Base-by-base conservation (phyloP, 179 eudicot species). In the Corrigiola litoralis region DNA sequence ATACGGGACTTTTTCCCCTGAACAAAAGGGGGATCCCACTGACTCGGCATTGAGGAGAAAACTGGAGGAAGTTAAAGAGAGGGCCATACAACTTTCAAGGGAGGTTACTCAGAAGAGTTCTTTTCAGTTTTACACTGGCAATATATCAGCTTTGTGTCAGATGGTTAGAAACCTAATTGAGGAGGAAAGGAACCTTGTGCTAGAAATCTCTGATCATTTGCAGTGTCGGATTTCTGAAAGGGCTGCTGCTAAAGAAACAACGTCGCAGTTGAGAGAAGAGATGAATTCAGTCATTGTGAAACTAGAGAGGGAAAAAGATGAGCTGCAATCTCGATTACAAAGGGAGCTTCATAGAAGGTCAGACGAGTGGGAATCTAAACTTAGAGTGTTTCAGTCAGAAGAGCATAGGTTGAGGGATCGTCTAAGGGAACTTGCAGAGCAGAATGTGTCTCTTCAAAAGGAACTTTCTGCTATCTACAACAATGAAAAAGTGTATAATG, bases 371-470 rank as follows among this genome's bases (percentile, higher is more conserved):
- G 82, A 79, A 18, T 59, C 44, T 45, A 84, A 88, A 68, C 84
- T 81, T 40, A 81, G 80, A 76, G 82, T 79, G 46, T 80, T 77
- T 58, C 82, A 78, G 58, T 65, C 72, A 27, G 90, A 89, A 79
- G 90, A 89, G 76, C 76, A 78, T 36, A 83, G 84, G 73, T 81
- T 87, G 57, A 79, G 88, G 51, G 90, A 85, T 40, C 76, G 87
- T 70, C 80, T 83, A 23, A 80, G 84, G 72, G 87, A 87, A 69
- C 80, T 89, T 46, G 85, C 91, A 12, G 95, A 90, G 75, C 83
- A 81, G 40, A 89, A 89, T 65, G 91, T 79, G 55, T 73, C 82
- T 20, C 90, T 89, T 60, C 91, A 89, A 79, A 87, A 79, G 55
- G 95, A 87, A 40, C 68, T 84, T 5, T 80, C 89, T 45, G 74